Evolutionary conservation across 2,329 filamentous ascomycete species (phyloP), one percentile per base, ranked within the genome.

Genomic region (Trichoderma oligosporum): DNA sequence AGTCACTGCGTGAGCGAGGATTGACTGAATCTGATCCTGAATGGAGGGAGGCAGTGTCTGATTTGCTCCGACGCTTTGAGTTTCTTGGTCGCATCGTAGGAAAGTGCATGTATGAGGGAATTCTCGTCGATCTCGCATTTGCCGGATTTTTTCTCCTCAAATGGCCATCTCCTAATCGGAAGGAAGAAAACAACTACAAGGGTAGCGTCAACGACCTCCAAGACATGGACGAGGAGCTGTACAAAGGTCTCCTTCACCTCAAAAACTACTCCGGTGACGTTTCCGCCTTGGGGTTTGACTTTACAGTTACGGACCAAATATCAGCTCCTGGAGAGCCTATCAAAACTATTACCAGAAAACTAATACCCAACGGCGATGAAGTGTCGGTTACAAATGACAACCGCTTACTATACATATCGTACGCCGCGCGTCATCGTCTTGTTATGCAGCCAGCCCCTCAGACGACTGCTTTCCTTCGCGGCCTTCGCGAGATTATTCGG

Each of bases 31-130:
- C 75, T 2, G 80, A 80, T 18, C 65, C 74, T 3, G 78, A 82
- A 22, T 89, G 82, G 76, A 80, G 78, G 53, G 77, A 80, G 0
- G 72, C 75, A 2, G 76, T 91, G 47, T 70, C 74, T 4, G 80
- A 85, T 25, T 72, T 94, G 14, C 76, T 94, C 4, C 82, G 82
- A 61, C 83, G 86, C 12, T 97, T 91, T 68, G 92, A 97, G 67
- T 99, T 99, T 63, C 78, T 97, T 0, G 94, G 94, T 1, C 87
- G 94, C 3, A 83, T 99, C 25, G 86, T 99, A 24, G 94, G 94
- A 9, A 99, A 99, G 70, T 99, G 94, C 72, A 78, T 99, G 67
- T 99, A 99, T 68, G 94, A 99, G 74, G 92, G 92, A 0, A 97
- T 99, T 42, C 80, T 99, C 3, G 86, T 97, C 45, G 92, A 99